Base-by-base conservation (phyloP, 1,284 basidiomycete genomes). In the Cryptococcus sp. region DNA sequence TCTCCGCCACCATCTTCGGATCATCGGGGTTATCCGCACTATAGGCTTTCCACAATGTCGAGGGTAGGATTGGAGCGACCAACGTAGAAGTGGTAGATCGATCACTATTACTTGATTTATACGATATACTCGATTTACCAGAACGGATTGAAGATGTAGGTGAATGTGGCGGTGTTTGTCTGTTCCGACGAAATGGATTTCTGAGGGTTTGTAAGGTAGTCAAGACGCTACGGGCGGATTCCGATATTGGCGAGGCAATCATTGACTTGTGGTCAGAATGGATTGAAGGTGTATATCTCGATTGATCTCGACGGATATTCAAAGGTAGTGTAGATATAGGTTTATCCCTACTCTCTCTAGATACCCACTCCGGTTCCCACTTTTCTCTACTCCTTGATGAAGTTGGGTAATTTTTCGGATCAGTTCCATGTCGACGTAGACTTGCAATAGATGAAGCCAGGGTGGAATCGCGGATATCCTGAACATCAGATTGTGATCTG, bases 251-350 rank as follows among this genome's bases (percentile, higher is more conserved):
- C 38, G 38, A 41, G 38, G n/a, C n/a, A n/a, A n/a, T 10, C n/a
- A n/a, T 10, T 10, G 38, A 10, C 38, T 10, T 41, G 10, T n/a
- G 38, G 38, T 41, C 38, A 41, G 38, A 41, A 41, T n/a, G 38
- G 10, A 41, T 10, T 10, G 35, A 53, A 30, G 6, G 50, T 46
- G 15, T 53, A 53, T 15, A 37, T 32, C 6, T 43, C 46, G 7
- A 47, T 32, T 7, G 37, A 31, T 45, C 55, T 43, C 48, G 44
- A 5, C 35, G 45, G 33, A 58, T 48, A 46, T 60, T 49, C 31
- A 63, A 55, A 13, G 62, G 62, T 44, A 59, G 36, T n/a, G 59
- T 57, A 7, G 62, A 59, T 13, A 63, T 55, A 4, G 62, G 62
- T 37, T 51, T 52, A 23, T 63, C 62, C 38, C 43, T 15, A 57